phyloP scores from a whole-genome alignment of 257 asterid genomes.

The Salvia splendens region DNA sequence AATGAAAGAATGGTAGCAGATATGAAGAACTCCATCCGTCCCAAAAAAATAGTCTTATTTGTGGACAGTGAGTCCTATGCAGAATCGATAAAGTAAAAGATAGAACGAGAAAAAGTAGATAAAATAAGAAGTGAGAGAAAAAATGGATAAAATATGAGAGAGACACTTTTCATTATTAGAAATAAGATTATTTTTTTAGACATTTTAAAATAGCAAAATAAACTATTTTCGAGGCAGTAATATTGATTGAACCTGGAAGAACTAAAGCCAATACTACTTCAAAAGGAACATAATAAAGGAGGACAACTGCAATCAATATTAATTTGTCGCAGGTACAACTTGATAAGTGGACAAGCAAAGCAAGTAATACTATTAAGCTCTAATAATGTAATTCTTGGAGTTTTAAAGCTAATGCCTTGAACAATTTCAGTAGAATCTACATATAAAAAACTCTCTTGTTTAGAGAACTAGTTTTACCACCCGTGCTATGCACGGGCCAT shows the following conservation, averaged over 20 bases:
- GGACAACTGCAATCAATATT: neutral
- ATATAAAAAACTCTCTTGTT: neutral
- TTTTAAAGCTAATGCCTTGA: neutral
- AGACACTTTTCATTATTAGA: no score
- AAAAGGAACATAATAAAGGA: conserved; percentile 7
- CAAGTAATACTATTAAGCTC: neutral
- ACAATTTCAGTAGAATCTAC: conserved; percentile 7
- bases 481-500: no score
- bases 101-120: no score
- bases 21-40: conserved; percentile 23
- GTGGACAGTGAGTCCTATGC: no score
- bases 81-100: no score
- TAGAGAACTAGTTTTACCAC: no score
- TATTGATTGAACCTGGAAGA: neutral
- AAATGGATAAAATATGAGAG: no score
- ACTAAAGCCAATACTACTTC: neutral
- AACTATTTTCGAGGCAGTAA: no score
- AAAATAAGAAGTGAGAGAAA: no score
- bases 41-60: no score
- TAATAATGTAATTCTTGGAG: neutral
- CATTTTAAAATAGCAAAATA: no score
- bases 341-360: conserved; percentile 17
- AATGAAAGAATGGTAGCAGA: conserved; percentile 37
- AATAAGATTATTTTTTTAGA: no score
- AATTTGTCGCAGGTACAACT: conserved; percentile 4